Evolutionary conservation across 2,329 filamentous ascomycete species (phyloP), one percentile per base, ranked within the genome.

Genomic region (Gyromitra esculenta): DNA sequence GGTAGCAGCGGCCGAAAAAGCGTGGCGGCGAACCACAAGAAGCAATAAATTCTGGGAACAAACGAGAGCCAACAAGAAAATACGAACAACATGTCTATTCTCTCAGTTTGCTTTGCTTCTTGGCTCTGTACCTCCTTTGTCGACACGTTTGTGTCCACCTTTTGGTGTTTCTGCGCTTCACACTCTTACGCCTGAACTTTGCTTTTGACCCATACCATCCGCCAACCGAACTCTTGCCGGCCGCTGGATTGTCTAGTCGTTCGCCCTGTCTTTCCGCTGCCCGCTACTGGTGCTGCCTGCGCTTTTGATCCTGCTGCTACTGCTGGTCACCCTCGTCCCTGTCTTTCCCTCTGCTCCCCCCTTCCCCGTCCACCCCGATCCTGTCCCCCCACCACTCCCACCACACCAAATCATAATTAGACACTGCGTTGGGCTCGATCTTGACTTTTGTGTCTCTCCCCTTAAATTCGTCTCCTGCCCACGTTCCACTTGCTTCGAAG

Each of bases 381-480:
- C 73, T 68, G 54, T 62, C 64, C 70, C 69, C 52, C 72, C 75
- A 65, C 70, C 64, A 66, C 63, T 4, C 4, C 25, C 25, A 31
- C 25, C 25, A 31, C 75, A 56, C 71, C 70, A 65, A 77, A 77
- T 77, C 70, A 70, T 69, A 77, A 75, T 74, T 75, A 48, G 54
- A 62, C 48, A 43, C 18, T 60, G 54, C 52, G 35, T 21, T 65
- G 59, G 59, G 65, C 70, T 64, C 65, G 57, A 71, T 70, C 72
- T 56, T 77, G 71, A 63, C 71, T 13, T 62, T 45, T 63, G 69
- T 74, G 69, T 74, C 74, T 70, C 75, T 75, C 71, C 64, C 75
- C 75, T 77, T 77, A 77, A 77, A 77, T 77, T 66, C 75, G 41
- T 62, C 75, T 75, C 62, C 62, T 62, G 66, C 68, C 75, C 72